These are phyloP conservation scores for Alternaria viburni DNA, from an alignment of 2,329 filamentous ascomycete species.

Conservation along the genomic window DNA sequence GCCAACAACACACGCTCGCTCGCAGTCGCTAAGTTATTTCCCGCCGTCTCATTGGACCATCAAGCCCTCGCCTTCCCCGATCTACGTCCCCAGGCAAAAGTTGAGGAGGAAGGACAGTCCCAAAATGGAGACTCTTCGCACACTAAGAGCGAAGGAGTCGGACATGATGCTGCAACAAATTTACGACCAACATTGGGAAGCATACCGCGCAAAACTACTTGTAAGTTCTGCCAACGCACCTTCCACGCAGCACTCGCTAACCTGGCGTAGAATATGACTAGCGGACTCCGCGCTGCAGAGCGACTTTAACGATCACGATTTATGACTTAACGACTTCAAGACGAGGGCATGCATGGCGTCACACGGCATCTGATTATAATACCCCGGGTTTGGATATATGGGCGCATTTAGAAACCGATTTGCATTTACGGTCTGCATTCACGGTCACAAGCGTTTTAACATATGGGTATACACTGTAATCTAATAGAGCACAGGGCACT, in stretches of 20 bases:
- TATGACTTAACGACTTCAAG: slow-evolving; percentile 8
- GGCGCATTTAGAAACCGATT: slow-evolving; percentile 3
- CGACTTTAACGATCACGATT: slow-evolving; percentile 9
- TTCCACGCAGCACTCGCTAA: not conserved
- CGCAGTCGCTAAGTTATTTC: slow-evolving; percentile 14
- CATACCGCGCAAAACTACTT: not conserved
- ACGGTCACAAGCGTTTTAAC: slow-evolving; percentile 11
- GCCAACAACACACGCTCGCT: slow-evolving; percentile 11
- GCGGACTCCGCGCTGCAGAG: not conserved
- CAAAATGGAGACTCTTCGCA: slow-evolving; percentile 37
- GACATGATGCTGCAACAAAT: slow-evolving; percentile 42
- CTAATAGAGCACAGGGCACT: slow-evolving; percentile 5
- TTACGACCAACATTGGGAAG: slow-evolving; percentile 30
- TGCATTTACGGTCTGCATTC: slow-evolving; percentile 1
- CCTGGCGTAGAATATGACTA: slow-evolving; percentile 1
- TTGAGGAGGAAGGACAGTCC: slow-evolving; percentile 32
- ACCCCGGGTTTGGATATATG: slow-evolving; percentile 14
- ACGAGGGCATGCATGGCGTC: slow-evolving; percentile 7
- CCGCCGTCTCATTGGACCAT: slow-evolving; percentile 16
- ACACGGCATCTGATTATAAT: slow-evolving; percentile 14
- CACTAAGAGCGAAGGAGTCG: slow-evolving; percentile 41
- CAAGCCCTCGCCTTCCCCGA: slow-evolving; percentile 13
- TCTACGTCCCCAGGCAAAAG: slow-evolving; percentile 13
- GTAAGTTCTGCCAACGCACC: not conserved
- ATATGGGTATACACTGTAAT: slow-evolving; percentile 18